Evolutionary conservation across 495 filamentous ascomycete genomes (phyloP).

Genomic region (Talaromyces borbonicus): DNA sequence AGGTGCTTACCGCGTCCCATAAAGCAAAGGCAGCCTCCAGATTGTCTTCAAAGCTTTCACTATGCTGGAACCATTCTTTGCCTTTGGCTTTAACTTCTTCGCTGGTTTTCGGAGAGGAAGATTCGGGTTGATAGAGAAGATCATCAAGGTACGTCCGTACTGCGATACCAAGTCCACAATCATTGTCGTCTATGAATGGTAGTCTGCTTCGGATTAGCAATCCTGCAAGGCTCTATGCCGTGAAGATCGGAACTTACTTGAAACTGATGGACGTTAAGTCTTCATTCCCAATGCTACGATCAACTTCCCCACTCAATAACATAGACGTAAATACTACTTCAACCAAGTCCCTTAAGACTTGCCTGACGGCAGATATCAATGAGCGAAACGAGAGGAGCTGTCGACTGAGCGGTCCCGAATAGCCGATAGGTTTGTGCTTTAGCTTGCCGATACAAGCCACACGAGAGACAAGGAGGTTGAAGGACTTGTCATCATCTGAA

Average conservation of each 20-base stretch:
- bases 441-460: constrained; percentile 75
- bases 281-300: constrained; percentile 47
- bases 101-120: constrained; percentile 48
- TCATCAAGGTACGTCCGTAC: constrained; percentile 92
- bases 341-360: constrained; percentile 66
- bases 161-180: constrained; percentile 79
- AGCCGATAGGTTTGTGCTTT: constrained; percentile 75
- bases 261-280: constrained; percentile 63
- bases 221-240: neutral
- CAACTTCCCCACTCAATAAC: constrained; percentile 66
- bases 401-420: constrained; percentile 88
- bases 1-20: constrained; percentile 71
- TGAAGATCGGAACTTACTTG: constrained; percentile 43
- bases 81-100: constrained; percentile 54
- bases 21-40: constrained; percentile 70
- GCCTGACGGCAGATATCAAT: constrained; percentile 67
- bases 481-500: constrained; percentile 53
- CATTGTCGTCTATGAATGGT: constrained; percentile 75
- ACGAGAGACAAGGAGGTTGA: constrained; percentile 71
- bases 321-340: constrained; percentile 72
- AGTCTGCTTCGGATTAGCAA: constrained; percentile 47
- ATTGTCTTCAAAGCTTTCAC: constrained; percentile 64
- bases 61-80: constrained; percentile 65
- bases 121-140: constrained; percentile 42
- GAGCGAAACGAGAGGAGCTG: constrained; percentile 83